Base-by-base conservation (phyloP, 2,329 filamentous ascomycete species). In the Pyrenophora tritici-repentis region DNA sequence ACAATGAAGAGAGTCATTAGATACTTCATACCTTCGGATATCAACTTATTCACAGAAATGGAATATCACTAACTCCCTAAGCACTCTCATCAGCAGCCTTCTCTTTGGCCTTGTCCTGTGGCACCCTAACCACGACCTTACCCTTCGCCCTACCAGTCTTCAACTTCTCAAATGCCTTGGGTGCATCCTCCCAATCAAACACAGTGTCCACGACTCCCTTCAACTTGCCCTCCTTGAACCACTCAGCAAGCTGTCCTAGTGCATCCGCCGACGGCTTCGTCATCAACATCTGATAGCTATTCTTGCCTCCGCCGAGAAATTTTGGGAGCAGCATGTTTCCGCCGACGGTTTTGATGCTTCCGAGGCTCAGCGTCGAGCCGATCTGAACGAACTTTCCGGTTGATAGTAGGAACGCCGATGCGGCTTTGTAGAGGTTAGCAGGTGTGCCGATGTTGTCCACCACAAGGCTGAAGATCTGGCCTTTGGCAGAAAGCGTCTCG, bases 171-270 rank as follows among this genome's bases (percentile, higher is more conserved):
- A 82, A 85, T 2, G 84, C 86, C 62, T 80, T 77, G 1, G 79
- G 77, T 2, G 77, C 80, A 48, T 87, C 78, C 38, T 83, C 81
- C 63, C 84, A 83, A 9, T 76, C 72, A 60, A 80, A 86, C 2
- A 75, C 73, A 50, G 79, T 75, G 62, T 86, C 85, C 36, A 87
- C 70, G 0, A 84, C 76, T 1, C 78, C 67, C 70, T 77, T 81
- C 22, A 88, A 57, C 65, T 83, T 86, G 1, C 83, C 83, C 59
- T 86, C 79, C 18, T 73, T 67, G 69, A 88, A 74, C 83, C 80
- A 84, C 43, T 74, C 63, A 0, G 70, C 83, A 45, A 89, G 68
- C 61, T 78, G 69, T 18, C 59, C 73, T 35, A 85, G 66, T 35
- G 84, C 73, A 8, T 78, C 75, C 3, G 69, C 65, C 2, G 73